A percentile compares a stretch with the other conserved stretches of the same genome.
phyloP scores from a whole-genome alignment of 257 asterid species.

The Voacanga thouarsii region DNA sequence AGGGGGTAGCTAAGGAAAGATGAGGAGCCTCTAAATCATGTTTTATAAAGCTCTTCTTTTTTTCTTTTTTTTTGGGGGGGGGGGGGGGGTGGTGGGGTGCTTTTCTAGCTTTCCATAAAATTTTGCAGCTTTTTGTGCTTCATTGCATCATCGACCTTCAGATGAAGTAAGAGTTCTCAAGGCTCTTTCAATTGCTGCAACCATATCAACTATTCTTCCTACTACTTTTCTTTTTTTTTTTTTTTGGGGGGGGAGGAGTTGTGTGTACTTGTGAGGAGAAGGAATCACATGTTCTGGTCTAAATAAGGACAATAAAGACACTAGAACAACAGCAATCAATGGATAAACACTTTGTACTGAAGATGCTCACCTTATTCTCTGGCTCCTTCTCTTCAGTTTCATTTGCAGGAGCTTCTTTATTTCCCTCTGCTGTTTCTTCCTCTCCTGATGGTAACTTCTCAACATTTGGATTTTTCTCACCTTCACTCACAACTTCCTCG shows the following conservation, averaged over 20 bases:
- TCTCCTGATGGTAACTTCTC: slow-evolving; percentile 48
- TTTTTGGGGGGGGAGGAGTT: not conserved
- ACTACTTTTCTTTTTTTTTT: too few relatives aligned
- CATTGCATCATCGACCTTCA: not conserved
- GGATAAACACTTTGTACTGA: not conserved
- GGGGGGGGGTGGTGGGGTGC: too few relatives aligned
- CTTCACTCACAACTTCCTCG: slow-evolving; percentile 56
- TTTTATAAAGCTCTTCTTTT: too few relatives aligned
- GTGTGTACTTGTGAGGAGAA: too few relatives aligned
- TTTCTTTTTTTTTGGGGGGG: too few relatives aligned
- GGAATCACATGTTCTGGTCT: not conserved
- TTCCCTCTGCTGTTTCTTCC: slow-evolving; percentile 47
- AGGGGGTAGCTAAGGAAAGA: not conserved
- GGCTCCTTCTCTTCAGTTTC: slow-evolving; percentile 70
- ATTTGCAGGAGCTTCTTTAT: slow-evolving; percentile 44
- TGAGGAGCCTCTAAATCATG: not conserved
- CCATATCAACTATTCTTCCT: not conserved
- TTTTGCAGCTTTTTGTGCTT: not conserved
- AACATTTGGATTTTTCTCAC: slow-evolving; percentile 42
- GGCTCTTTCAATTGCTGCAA: not conserved
- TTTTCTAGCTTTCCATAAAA: not conserved
- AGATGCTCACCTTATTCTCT: slow-evolving; percentile 59
- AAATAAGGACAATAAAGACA: not conserved
- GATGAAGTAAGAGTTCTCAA: not conserved
- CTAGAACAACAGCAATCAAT: not conserved